These are phyloP conservation scores for Acorus calamus DNA, from an alignment of 106 monocot species.

Conservation along the genomic window DNA sequence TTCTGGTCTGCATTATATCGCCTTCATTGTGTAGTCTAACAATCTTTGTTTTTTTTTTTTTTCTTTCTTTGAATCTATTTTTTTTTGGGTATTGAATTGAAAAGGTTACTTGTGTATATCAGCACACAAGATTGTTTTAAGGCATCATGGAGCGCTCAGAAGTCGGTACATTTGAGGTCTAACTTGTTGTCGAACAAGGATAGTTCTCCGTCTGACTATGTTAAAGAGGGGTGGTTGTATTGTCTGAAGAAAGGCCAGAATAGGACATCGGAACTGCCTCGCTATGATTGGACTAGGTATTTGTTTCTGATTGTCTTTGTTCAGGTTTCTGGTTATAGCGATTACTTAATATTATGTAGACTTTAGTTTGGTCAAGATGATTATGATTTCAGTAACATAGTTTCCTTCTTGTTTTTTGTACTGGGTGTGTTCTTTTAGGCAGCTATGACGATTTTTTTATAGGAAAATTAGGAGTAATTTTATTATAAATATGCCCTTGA, in stretches of 20 bases:
- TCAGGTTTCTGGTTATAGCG: background rate
- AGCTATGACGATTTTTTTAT: too few species aligned
- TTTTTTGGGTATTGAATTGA: background rate
- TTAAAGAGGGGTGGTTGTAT: slow-evolving; percentile 10
- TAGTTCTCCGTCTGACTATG: slow-evolving; percentile 34
- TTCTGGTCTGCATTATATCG: slow-evolving; percentile 47
- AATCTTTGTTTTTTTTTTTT: background rate
- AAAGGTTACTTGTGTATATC: slow-evolving; percentile 2
- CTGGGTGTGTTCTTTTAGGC: too few species aligned
- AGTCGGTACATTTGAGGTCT: slow-evolving; percentile 52
- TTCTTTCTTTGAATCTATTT: background rate
- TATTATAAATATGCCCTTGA: too few species aligned
- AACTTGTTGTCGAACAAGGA: slow-evolving; percentile 9
- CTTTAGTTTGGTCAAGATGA: too few species aligned
- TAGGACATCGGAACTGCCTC: slow-evolving; percentile 52
- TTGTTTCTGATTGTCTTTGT: background rate
- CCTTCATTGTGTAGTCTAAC: background rate
- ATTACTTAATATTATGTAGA: too few species aligned
- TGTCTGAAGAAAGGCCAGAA: slow-evolving; percentile 83
- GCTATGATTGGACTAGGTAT: slow-evolving; percentile 97
- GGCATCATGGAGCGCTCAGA: slow-evolving; percentile 85
- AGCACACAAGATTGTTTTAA: slow-evolving; percentile 97
- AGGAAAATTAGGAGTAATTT: too few species aligned
- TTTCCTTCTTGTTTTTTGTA: too few species aligned
- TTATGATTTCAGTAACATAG: too few species aligned